Conservation (phyloP, 371 early-diverging fungal species). For the Apophysomyces trapeziformis region DNA sequence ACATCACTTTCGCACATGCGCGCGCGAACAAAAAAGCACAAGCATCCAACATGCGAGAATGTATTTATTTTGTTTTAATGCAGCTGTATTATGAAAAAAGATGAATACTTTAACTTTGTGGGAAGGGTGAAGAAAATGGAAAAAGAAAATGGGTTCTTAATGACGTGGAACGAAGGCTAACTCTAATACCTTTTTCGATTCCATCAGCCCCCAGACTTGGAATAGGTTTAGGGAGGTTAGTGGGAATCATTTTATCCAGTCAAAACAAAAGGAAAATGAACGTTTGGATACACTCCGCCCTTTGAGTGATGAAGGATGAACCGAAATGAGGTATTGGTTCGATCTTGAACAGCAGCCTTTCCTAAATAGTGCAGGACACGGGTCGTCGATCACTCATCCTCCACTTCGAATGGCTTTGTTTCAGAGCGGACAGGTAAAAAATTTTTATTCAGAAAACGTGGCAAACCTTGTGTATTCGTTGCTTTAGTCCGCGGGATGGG, state of each 20-base stretch:
- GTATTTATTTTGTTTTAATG: no score
- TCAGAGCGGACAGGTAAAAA: constrained; percentile 7
- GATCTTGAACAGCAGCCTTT: constrained; percentile 5
- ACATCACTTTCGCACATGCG: not conserved
- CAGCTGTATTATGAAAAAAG: no score
- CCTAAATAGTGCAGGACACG: constrained; percentile 10
- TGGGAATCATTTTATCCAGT: no score
- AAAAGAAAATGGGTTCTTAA: no score
- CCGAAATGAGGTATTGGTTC: constrained; percentile 10
- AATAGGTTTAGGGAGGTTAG: not conserved
- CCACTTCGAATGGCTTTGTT: constrained; percentile 2
- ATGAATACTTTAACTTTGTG: no score
- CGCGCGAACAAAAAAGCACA: no score
- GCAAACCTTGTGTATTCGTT: not conserved
- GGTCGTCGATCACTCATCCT: constrained; percentile 5
- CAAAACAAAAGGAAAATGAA: not conserved
- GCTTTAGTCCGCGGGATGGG: not conserved
- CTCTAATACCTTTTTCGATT: not conserved
- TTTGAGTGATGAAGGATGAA: not conserved
- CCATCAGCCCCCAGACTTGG: not conserved
- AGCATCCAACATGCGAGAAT: no score
- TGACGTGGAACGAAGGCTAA: not conserved
- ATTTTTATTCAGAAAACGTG: constrained; percentile 5
- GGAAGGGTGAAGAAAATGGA: no score
- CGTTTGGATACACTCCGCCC: not conserved